phyloP scores from a whole-genome alignment of 2,329 filamentous ascomycete genomes.

The Colletotrichum nymphaeae region DNA sequence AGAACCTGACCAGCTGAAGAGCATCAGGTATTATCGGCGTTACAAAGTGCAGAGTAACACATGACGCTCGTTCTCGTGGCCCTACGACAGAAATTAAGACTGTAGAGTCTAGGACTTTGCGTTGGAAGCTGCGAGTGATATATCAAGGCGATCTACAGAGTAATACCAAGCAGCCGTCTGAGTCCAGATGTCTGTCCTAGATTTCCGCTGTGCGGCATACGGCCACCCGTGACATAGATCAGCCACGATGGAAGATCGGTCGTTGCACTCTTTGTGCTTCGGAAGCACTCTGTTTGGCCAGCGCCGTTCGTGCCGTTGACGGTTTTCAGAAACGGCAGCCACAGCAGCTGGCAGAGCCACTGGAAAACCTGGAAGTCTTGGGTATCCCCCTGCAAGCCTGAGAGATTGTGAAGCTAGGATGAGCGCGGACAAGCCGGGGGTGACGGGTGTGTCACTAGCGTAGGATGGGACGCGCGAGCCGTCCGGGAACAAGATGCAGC shows the following conservation, averaged over 20 bases:
- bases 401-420: slow-evolving; percentile 23
- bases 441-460: slow-evolving; percentile 15
- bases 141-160: slow-evolving; percentile 2
- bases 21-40: slow-evolving; percentile 10
- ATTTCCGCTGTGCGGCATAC: background rate
- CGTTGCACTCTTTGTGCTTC: background rate
- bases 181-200: slow-evolving; percentile 3
- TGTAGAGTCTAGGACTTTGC: too few species aligned
- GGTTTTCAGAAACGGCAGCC: slow-evolving; percentile 29
- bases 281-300: slow-evolving; percentile 17
- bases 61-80: slow-evolving; percentile 1
- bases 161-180: slow-evolving; percentile 4
- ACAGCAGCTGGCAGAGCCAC: slow-evolving; percentile 4
- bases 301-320: slow-evolving; percentile 23
- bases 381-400: slow-evolving; percentile 24
- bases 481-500: slow-evolving; percentile 2
- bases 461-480: background rate
- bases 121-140: background rate
- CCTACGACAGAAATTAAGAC: background rate
- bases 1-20: slow-evolving; percentile 3
- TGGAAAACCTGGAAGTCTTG: slow-evolving; percentile 21
- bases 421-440: slow-evolving; percentile 24
- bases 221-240: slow-evolving; percentile 4
- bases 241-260: background rate
- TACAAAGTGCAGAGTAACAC: slow-evolving; percentile 9